Base-by-base conservation (phyloP, 1,284 basidiomycete species). In the Sanguinoderma infundibulare region DNA sequence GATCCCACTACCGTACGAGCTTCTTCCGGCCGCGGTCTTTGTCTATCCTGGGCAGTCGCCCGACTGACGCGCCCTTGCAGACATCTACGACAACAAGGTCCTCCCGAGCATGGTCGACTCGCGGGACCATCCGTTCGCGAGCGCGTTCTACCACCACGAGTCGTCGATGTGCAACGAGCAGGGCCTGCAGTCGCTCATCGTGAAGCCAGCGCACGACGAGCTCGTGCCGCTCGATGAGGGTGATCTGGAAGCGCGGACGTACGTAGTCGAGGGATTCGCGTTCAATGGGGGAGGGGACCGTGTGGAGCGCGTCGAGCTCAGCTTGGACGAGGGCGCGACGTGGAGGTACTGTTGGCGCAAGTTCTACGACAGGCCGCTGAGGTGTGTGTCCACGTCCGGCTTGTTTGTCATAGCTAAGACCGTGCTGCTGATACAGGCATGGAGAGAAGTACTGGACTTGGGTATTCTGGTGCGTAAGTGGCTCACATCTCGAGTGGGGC, bases 361-460 rank as follows among this genome's bases (percentile, higher is more conserved):
- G 3, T 70, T 68, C 44, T 22, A 66, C 17, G 59, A 65, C 3
- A 56, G 56, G 10, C 66, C 66, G 4, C 44, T 68, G n/a, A 59
- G 65, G 65, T 65, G 30, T 8, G 53, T 12, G n/a, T 24, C 12
- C 46, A n/a, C n/a, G n/a, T n/a, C n/a, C n/a, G n/a, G n/a, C n/a
- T n/a, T 8, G 10, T 2, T 9, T 22, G 26, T 14, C 26, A 3
- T 2, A 8, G 5, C 15, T 36, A 49, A 49, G 26, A 49, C n/a
- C 10, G 6, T 17, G 8, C 8, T 7, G 17, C 39, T 12, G 14
- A 26, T 47, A 8, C 10, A 70, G 70, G n/a, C 66, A 70, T 30
- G 67, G 68, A 4, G 60, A 59, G 56, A 72, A 72, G 46, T 66
- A 68, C 32, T 72, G 70, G 70, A 62, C 69, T 3, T 72, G 70